Evolutionary conservation across 1,284 basidiomycete genomes (phyloP).

Genomic region (Meripilus lineatus): DNA sequence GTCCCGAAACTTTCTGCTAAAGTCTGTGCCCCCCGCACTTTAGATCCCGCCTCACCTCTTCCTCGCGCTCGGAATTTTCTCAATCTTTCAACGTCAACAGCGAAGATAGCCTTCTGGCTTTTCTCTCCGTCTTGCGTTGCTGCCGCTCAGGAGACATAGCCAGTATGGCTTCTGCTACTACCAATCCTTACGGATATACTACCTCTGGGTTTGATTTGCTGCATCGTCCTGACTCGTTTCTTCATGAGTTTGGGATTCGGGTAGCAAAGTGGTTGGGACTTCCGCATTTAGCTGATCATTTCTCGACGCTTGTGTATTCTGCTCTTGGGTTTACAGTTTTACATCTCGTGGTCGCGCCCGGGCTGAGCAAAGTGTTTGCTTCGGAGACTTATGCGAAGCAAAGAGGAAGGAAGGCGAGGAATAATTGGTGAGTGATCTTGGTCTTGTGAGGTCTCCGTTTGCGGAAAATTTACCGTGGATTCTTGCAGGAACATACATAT

Average conservation of each 20-base stretch:
- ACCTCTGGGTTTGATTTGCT: not conserved
- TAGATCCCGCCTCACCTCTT: no score
- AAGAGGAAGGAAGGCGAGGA: constrained; percentile 37
- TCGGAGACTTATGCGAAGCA: constrained; percentile 34
- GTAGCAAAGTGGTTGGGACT: constrained; percentile 23
- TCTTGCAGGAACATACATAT: constrained; percentile 39
- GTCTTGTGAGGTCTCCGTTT: not conserved
- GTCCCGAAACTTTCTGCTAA: no score
- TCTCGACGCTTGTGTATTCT: constrained; percentile 64
- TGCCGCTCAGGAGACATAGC: no score
- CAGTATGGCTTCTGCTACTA: no score
- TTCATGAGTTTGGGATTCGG: constrained; percentile 15
- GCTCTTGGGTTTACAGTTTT: constrained; percentile 58
- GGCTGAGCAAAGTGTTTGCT: constrained; percentile 37
- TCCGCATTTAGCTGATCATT: constrained; percentile 48
- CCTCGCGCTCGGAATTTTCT: no score
- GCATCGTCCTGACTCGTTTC: not conserved
- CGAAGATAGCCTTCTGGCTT: no score
- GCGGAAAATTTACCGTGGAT: not conserved
- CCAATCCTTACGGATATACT: no score
- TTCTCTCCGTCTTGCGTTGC: no score
- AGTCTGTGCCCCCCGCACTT: no score
- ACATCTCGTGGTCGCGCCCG: constrained; percentile 48
- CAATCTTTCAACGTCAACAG: no score
- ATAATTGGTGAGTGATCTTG: constrained; percentile 45